Evolutionary conservation across 352 stramenopile genomes (phyloP), one percentile per base, ranked within the genome.

Genomic region (Globisporangium paroecandrum): DNA sequence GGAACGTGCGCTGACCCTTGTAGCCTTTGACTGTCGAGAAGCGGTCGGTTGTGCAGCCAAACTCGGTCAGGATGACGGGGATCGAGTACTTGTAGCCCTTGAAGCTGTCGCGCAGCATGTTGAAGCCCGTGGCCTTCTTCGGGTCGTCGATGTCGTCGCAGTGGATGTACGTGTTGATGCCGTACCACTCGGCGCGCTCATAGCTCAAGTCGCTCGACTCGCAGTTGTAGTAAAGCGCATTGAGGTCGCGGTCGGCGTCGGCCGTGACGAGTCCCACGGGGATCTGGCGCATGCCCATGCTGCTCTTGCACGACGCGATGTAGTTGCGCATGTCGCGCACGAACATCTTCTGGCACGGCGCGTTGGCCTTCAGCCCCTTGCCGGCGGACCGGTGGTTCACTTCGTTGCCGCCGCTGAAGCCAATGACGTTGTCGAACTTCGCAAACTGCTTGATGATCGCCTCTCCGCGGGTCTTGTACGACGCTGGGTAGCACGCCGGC

Each of bases 261-360:
- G 86, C 86, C 36, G 90, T 75, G 24, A 93, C 82, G 36, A 94
- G 73, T 8, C 89, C 88, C 20, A 97, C 78, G 1, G 89, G 87
- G 29, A 96, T 79, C 58, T 86, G 32, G 20, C 88, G 84, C 65
- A 91, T 82, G 24, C 27, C 68, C n/a, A 73, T 49, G 58, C 32
- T 25, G 12, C n/a, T 25, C 20, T 62, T 62, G 63, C 88, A 96
- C 4, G 65, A 76, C 8, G 71, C 56, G 27, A 95, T 82, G 73
- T 81, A 97, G 38, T 75, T 74, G 54, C 89, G 77, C 87, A 97
- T 97, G 74, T 96, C 90, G 0, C 81, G 77, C 46, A 97, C 74
- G 68, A 95, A 95, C 69, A 94, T 97, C 68, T 96, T 97, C 63
- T 95, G 87, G 70, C 89, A 97, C 36, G 89, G 79, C 29, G 82